Evolutionary conservation across 2,329 filamentous ascomycete genomes (phyloP).

Genomic region (Clonostachys chloroleuca): DNA sequence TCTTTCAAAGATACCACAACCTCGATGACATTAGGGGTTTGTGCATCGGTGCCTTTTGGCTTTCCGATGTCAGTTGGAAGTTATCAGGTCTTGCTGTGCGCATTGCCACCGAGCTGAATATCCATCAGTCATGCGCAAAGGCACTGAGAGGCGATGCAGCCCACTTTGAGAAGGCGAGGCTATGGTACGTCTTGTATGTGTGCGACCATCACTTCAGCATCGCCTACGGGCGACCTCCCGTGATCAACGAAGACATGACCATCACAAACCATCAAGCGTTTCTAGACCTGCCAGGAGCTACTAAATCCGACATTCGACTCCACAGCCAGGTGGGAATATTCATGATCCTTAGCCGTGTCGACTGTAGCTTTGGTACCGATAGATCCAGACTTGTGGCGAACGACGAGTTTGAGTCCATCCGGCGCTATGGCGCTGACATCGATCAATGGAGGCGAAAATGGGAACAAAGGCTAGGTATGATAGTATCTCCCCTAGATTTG

Average conservation of each 20-base stretch:
- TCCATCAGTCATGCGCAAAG: slow-evolving; percentile 48
- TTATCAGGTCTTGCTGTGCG: slow-evolving; percentile 54
- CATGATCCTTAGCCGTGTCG: slow-evolving; percentile 53
- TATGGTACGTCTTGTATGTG: slow-evolving; percentile 62
- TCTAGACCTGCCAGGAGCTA: slow-evolving; percentile 32
- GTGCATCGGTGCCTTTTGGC: slow-evolving; percentile 61
- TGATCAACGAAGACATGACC: slow-evolving; percentile 53
- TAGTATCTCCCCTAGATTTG: slow-evolving; percentile 8
- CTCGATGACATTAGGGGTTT: slow-evolving; percentile 56
- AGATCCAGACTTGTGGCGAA: slow-evolving; percentile 26
- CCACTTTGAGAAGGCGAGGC: slow-evolving; percentile 48
- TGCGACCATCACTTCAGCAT: slow-evolving; percentile 65
- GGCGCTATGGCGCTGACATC: slow-evolving; percentile 24
- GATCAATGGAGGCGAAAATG: slow-evolving; percentile 28
- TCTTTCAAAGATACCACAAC: slow-evolving; percentile 48
- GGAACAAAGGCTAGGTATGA: slow-evolving; percentile 22
- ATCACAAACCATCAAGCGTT: slow-evolving; percentile 54
- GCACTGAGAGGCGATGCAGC: slow-evolving; percentile 32
- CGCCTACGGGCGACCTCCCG: slow-evolving; percentile 52
- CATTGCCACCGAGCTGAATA: slow-evolving; percentile 51
- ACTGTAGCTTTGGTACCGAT: slow-evolving; percentile 53
- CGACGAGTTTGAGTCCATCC: slow-evolving; percentile 29
- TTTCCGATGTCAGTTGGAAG: slow-evolving; percentile 52
- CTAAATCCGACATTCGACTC: slow-evolving; percentile 46
- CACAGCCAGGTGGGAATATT: slow-evolving; percentile 56